Conservation (phyloP, 805 yeast genomes). For the Yarrowia yakushimensis region DNA sequence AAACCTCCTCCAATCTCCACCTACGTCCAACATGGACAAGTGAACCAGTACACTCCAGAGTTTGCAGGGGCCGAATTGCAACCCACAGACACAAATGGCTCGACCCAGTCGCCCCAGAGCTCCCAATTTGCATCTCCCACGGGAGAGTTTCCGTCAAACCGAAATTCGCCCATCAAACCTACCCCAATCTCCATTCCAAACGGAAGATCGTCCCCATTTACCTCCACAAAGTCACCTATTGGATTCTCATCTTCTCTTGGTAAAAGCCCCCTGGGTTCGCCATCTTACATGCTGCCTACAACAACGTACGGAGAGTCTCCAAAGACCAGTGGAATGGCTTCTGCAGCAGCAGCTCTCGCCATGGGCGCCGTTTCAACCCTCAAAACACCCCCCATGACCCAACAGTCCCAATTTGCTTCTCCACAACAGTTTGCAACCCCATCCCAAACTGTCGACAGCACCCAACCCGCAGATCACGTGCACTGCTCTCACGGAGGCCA, state of each 20-base stretch:
- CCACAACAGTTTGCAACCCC: background rate
- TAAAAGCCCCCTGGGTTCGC: background rate
- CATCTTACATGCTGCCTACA: background rate
- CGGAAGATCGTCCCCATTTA: background rate
- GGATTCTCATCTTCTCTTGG: background rate
- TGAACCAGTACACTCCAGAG: background rate
- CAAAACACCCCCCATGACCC: background rate
- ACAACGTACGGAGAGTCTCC: background rate
- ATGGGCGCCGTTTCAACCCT: background rate
- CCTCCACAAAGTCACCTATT: background rate
- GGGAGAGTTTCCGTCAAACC: background rate
- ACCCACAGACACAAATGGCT: background rate
- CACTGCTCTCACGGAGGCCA: background rate
- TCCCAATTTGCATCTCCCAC: background rate
- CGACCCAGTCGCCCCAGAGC: background rate
- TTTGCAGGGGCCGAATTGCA: background rate
- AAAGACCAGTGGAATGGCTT: background rate
- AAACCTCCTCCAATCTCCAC: background rate
- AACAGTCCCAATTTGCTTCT: background rate
- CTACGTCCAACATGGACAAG: background rate
- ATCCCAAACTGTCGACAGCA: background rate
- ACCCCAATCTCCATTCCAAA: background rate
- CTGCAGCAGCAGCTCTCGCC: background rate
- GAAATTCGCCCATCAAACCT: background rate
- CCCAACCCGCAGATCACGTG: conserved; percentile 1